phyloP scores from a whole-genome alignment of 306 rosid species.

The Alnus glutinosa region DNA sequence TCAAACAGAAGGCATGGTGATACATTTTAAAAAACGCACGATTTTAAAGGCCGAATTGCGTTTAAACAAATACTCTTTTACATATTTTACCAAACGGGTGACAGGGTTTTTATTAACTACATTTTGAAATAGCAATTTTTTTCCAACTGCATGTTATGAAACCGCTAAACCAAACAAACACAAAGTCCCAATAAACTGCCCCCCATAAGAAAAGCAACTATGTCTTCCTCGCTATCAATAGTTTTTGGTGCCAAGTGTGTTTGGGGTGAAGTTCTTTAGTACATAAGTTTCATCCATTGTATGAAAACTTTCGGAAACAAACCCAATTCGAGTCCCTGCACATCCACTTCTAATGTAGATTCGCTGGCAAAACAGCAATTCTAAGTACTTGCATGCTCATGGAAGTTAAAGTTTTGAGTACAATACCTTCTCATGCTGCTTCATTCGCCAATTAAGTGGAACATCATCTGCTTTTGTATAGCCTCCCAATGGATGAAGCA shows the following conservation, averaged over 20 bases:
- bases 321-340: background rate
- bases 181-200: background rate
- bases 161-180: no score
- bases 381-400: background rate
- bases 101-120: no score
- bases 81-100: no score
- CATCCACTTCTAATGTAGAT: background rate
- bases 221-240: background rate
- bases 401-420: slow-evolving; percentile 5
- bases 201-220: background rate
- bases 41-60: no score
- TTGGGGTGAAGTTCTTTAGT: background rate
- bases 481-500: slow-evolving; percentile 98
- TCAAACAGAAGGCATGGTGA: no score
- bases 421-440: slow-evolving; percentile 90
- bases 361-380: background rate
- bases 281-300: background rate
- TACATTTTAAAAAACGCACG: no score
- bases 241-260: background rate
- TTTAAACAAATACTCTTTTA: no score
- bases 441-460: slow-evolving; percentile 96
- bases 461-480: slow-evolving; percentile 98
- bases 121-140: no score
- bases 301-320: background rate
- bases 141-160: no score